Evolutionary conservation across 345 rosid species (phyloP), one percentile per base, ranked within the genome.

Genomic region (Corchorus olitorius): DNA sequence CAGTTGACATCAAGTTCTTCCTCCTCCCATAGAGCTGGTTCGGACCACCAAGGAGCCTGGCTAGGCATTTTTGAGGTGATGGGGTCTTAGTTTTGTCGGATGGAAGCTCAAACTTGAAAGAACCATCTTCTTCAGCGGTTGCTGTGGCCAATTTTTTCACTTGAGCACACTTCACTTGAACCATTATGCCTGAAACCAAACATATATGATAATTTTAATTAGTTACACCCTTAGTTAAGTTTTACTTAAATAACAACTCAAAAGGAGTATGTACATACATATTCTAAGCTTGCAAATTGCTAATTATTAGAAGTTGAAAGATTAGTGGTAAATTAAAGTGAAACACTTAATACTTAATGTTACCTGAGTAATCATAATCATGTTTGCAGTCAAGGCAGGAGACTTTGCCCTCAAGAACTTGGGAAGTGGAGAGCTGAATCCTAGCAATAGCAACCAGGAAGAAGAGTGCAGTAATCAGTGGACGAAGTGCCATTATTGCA

Each of bases 301-400:
- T 5, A 14, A 55, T 55, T n/a, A 34, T 19, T n/a, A 37, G 8
- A 49, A 68, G 22, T 10, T 53, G 4, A 14, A 41, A 27, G 22
- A 12, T 41, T 43, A 20, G 12, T 12, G n/a, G n/a, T 2, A 20
- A 10, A 20, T 55, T 20, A 63, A 0, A 39, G 48, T 17, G 3
- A 39, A 63, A 37, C 2, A 2, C 27, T 27, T 27, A 27, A 27
- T 27, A 27, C 27, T 27, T 27, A 56, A 16, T 5, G 4, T 14
- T 27, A 94, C 98, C 97, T 84, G 97, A 87, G 80, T 88, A 83
- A 81, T 89, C 86, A 16, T 81, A 81, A 59, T 78, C 74, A 45
- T 11, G 45, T 12, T 54, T 54, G 85, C 98, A 94, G 78, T 87
- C 94, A 1, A 82, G 80, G 80, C 98, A 94, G 58, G 93, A 81